Percentiles rank a stretch among this genome's conserved stretches.
Conservation (phyloP, 2,329 filamentous ascomycete genomes). For the Beauveria scarabaeidicola region DNA sequence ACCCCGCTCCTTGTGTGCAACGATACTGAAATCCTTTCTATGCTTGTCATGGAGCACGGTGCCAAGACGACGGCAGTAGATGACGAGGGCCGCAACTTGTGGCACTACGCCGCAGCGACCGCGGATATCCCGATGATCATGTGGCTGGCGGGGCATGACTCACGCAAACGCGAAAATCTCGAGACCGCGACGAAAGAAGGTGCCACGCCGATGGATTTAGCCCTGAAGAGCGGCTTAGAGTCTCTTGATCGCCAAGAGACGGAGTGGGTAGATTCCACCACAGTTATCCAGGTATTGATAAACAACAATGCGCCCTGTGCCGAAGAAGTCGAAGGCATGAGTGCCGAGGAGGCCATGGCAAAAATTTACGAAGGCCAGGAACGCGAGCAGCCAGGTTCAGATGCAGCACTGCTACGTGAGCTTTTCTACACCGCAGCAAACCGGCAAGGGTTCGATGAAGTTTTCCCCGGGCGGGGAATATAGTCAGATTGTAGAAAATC, state of each 20-base stretch:
- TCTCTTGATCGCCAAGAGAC: background rate
- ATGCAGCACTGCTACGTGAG: too few species aligned
- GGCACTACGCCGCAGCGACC: constrained; percentile 29
- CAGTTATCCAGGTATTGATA: background rate
- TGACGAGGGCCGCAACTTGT: constrained; percentile 25
- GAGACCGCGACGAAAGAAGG: constrained; percentile 14
- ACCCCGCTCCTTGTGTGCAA: constrained; percentile 30
- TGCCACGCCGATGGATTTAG: constrained; percentile 24
- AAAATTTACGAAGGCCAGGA: background rate
- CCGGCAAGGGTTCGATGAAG: too few species aligned
- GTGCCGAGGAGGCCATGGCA: background rate
- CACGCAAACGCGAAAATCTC: constrained; percentile 21
- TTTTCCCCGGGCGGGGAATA: too few species aligned
- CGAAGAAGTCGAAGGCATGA: background rate
- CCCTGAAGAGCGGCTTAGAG: constrained; percentile 16
- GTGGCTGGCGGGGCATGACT: constrained; percentile 24
- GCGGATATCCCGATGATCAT: constrained; percentile 22
- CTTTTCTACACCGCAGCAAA: too few species aligned
- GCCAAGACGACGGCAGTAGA: constrained; percentile 24
- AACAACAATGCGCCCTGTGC: background rate
- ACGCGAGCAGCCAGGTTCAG: too few species aligned
- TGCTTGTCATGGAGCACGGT: constrained; percentile 19
- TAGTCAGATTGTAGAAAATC: too few species aligned
- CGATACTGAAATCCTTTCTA: constrained; percentile 16
- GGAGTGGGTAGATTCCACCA: background rate